Base-by-base conservation (phyloP, 1,139 yeast genomes). In the Lodderomyces orthopsilosis region DNA sequence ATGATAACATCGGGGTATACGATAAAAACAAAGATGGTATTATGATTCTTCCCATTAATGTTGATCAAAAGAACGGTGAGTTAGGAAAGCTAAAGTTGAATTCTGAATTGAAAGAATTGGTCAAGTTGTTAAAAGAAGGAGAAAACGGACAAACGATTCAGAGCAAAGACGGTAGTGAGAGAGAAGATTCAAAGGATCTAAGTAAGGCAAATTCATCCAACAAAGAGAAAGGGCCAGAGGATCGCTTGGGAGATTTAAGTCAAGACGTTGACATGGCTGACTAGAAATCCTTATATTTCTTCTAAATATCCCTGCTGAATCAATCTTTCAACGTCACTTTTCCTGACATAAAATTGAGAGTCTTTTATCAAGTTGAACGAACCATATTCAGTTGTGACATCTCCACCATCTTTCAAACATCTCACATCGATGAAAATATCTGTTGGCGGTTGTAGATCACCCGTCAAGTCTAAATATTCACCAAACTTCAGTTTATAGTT, bases 301-400 rank as follows among this genome's bases (percentile, higher is more conserved):
- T 89, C 94, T 46, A 93, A 67, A 56, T 88, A 90, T 0, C 98
- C 98, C 61, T 94, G 98, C 58, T 90, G 97, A 36, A 94, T 88
- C 51, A 93, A 72, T 44, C 98, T 69, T 57, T 91, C 97, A 9
- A 93, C 98, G 57, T 93, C 98, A 0, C 94, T 83, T 55, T 89
- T 93, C 42, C 98, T 73, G 19, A 91, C 97, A 60, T 87, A 93
- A 59, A 93, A 91, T 59, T 93, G 98, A 4, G 96, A 87, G 62
- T 93, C 94, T 57, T 91, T 93, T n/a, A 95, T 89, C 54, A 93
- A 68, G 54, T 91, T 91, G 67, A 93, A 90, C 6, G 90, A 96
- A 24, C 98, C 98, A 55, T 93, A 93, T 61, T 93, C 98, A 0
- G 98, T 93, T 58, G 91, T 97, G 34, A 93, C 90, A 59, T 93